These are phyloP conservation scores for Serendipita indica DNA, from an alignment of 768 basidiomycete genomes.

Conservation along the genomic window DNA sequence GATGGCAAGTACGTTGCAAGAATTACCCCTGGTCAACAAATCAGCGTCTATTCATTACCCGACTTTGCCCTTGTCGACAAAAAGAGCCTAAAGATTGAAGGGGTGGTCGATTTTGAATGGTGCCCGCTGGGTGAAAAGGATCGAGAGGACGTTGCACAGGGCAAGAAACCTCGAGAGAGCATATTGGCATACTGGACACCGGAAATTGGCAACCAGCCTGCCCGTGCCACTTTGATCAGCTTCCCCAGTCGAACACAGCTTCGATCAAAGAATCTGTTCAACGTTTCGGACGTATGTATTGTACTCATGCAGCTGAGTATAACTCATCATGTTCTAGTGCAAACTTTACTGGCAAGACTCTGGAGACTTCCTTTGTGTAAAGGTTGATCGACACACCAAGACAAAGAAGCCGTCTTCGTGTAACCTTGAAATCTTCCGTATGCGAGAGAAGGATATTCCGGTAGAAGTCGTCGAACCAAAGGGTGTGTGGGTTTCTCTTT, in stretches of 20 bases:
- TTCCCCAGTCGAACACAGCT: constrained; percentile 75
- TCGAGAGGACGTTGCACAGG: constrained; percentile 47
- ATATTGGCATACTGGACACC: constrained; percentile 97
- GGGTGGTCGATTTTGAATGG: constrained; percentile 98
- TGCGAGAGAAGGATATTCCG: constrained; percentile 93
- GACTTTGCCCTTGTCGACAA: constrained; percentile 88
- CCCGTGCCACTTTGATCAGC: constrained; percentile 81
- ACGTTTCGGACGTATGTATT: constrained; percentile 76
- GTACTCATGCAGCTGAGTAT: neutral
- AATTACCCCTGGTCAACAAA: constrained; percentile 78
- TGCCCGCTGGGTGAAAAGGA: constrained; percentile 87
- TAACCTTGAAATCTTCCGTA: constrained; percentile 93
- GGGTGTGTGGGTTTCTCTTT: constrained; percentile 33
- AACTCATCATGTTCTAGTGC: constrained; percentile 42
- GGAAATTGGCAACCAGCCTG: constrained; percentile 91
- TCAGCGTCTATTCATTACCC: constrained; percentile 92
- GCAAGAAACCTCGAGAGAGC: constrained; percentile 66
- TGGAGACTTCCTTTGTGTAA: constrained; percentile 96
- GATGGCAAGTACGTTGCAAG: constrained; percentile 93
- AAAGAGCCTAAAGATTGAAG: constrained; percentile 94
- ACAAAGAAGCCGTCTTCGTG: constrained; percentile 97
- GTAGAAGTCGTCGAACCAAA: constrained; percentile 97
- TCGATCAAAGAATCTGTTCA: constrained; percentile 93
- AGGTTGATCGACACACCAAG: constrained; percentile 97
- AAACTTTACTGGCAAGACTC: constrained; percentile 98